Evolutionary conservation across 345 rosid genomes (phyloP), one percentile per base, ranked within the genome.

Genomic region (Populus simonii): DNA sequence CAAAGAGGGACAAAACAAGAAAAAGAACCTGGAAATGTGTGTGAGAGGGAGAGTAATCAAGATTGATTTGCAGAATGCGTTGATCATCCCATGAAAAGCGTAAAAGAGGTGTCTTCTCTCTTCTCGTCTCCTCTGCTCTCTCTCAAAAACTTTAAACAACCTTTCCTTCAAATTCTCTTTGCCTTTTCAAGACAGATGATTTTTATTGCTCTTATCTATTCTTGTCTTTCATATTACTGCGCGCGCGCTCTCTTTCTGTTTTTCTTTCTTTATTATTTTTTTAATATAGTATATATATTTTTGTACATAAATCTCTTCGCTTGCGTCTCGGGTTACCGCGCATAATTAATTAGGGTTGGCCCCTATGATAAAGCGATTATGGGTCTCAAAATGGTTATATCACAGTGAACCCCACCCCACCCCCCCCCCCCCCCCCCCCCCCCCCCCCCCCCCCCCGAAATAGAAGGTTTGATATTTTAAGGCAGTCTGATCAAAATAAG

Each of bases 261-360:
- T 29, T 45, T 31, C 9, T 29, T 59, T 13, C 5, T 25, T 27
- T 59, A 47, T 41, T 8, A 20, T 25, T 33, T 12, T 8, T 49
- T 36, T 53, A 1, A 8, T 57, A 57, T 8, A 51, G 6, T 6
- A 7, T 18, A 1, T 7, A 17, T 55, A n/a, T 10, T 5, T 5
- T 16, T 18, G 22, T 20, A 53, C 3, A 55, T 3, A n/a, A 1
- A 57, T 57, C 4, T 57, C 41, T 45, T 71, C 13, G 91, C 94
- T 80, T 63, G 5, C 81, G 22, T 84, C 79, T 53, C 89, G 95
- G 91, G 76, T 88, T 87, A 84, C 92, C 92, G 90, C 89, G 86
- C 87, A 91, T 57, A 17, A 36, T 6, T 4, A 55, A 29, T 17
- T 47, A 36, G 77, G 39, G 18, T 12, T 63, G 10, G 22, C n/a